Conservation (phyloP, 1,284 basidiomycete genomes). For the Porodaedalea pini region DNA sequence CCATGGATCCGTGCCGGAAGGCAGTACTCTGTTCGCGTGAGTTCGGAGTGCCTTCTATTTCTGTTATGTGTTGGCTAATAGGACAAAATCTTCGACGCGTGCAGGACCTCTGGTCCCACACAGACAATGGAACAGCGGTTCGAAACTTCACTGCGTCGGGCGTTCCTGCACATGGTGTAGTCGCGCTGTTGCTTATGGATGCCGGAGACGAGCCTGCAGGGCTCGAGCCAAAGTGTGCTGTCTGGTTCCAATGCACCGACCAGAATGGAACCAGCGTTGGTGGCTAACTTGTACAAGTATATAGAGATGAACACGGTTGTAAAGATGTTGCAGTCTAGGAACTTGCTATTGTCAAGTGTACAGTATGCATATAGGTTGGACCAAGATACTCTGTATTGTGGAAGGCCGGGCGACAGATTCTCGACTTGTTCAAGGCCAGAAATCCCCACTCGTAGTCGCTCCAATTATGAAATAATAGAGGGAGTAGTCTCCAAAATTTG, state of each 20-base stretch:
- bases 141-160: slow-evolving; percentile 55
- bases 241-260: slow-evolving; percentile 26
- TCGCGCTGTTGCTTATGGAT: slow-evolving; percentile 61
- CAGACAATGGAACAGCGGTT: slow-evolving; percentile 61
- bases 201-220: slow-evolving; percentile 62
- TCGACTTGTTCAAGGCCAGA: too few relatives aligned
- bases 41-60: slow-evolving; percentile 23
- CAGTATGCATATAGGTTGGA: too few relatives aligned
- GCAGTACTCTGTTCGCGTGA: slow-evolving; percentile 57
- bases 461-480: too few relatives aligned
- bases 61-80: background rate
- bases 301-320: too few relatives aligned
- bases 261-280: slow-evolving; percentile 24
- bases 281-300: too few relatives aligned
- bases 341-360: too few relatives aligned
- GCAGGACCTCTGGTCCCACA: slow-evolving; percentile 67
- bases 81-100: background rate
- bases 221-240: slow-evolving; percentile 28
- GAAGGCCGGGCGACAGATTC: too few relatives aligned
- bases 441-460: too few relatives aligned
- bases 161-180: slow-evolving; percentile 68
- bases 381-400: too few relatives aligned
- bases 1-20: slow-evolving; percentile 67
- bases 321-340: too few relatives aligned
- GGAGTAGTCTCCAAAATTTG: too few relatives aligned